Percentiles rank a stretch among this genome's conserved stretches.
phyloP scores from a whole-genome alignment of 2,329 filamentous ascomycete species.

The Pseudocercospora macadamiae region DNA sequence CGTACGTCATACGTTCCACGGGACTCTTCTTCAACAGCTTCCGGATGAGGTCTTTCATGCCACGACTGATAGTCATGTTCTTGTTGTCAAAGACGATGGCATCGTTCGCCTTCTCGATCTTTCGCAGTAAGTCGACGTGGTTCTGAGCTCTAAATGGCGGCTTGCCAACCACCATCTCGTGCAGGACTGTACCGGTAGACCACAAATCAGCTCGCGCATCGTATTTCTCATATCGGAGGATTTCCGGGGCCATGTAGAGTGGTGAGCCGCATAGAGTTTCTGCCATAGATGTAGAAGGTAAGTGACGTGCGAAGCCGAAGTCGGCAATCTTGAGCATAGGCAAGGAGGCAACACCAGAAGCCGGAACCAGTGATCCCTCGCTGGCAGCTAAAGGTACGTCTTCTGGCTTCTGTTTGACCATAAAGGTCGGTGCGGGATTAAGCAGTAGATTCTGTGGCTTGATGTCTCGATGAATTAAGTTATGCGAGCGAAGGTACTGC shows the following conservation, averaged over 20 bases:
- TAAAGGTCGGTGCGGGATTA: constrained; percentile 75
- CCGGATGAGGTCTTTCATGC: constrained; percentile 80
- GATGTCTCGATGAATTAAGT: constrained; percentile 94
- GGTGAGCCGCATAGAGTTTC: constrained; percentile 97
- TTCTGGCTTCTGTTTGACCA: constrained; percentile 63
- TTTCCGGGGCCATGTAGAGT: constrained; percentile 98
- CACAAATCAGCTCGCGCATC: constrained; percentile 96
- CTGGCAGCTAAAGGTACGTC: constrained; percentile 75
- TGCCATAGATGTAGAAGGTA: constrained; percentile 87
- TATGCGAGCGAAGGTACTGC: constrained; percentile 79
- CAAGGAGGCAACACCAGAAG: constrained; percentile 77
- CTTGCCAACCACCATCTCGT: constrained; percentile 89
- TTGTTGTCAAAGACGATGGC: constrained; percentile 69
- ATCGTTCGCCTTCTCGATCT: constrained; percentile 88
- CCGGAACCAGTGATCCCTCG: constrained; percentile 77
- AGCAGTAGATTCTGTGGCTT: constrained; percentile 96
- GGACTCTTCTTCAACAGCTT: constrained; percentile 82
- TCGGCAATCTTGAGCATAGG: constrained; percentile 98
- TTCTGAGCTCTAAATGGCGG: constrained; percentile 92
- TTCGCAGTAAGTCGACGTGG: constrained; percentile 89
- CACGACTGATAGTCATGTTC: constrained; percentile 62
- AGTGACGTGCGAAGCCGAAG: constrained; percentile 94
- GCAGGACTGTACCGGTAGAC: constrained; percentile 94
- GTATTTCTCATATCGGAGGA: constrained; percentile 94
- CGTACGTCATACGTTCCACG: constrained; percentile 81